phyloP scores from a whole-genome alignment of 2,329 filamentous ascomycete genomes.

The Ascomycota sp. region DNA sequence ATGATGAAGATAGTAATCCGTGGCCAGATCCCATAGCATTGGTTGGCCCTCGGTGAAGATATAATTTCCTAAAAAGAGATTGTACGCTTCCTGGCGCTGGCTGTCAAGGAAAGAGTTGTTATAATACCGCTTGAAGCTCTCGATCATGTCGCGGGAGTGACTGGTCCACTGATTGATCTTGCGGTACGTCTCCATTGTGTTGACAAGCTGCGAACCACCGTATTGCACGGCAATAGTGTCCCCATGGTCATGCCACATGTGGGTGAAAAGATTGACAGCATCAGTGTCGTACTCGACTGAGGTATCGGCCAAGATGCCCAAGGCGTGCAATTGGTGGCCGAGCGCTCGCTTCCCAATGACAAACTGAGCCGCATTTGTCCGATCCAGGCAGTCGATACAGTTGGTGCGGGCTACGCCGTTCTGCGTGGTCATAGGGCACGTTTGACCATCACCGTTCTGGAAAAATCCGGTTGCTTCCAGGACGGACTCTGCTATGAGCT shows the following conservation, averaged over 20 bases:
- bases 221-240: constrained; percentile 97
- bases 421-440: constrained; percentile 44
- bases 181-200: constrained; percentile 97
- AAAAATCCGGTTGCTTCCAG: constrained; percentile 79
- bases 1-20: constrained; percentile 92
- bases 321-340: constrained; percentile 72
- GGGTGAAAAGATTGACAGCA: constrained; percentile 83
- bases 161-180: constrained; percentile 99
- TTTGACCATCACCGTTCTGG: constrained; percentile 60
- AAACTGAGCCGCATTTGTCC: constrained; percentile 93
- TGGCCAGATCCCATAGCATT: constrained; percentile 88
- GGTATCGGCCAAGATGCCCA: constrained; percentile 63
- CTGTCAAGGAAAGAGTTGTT: constrained; percentile 96
- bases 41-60: constrained; percentile 69
- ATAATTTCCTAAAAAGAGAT: constrained; percentile 90
- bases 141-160: constrained; percentile 93
- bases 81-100: constrained; percentile 95
- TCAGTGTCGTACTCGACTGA: constrained; percentile 84
- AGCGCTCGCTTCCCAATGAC: constrained; percentile 89
- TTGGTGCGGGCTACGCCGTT: constrained; percentile 89
- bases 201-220: constrained; percentile 87
- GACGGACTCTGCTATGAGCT: constrained; percentile 73
- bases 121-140: constrained; percentile 96
- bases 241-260: constrained; percentile 95
- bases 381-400: constrained; percentile 91